Evolutionary conservation across 2,329 filamentous ascomycete genomes (phyloP), one percentile per base, ranked within the genome.

Genomic region (Chaetomium sp.): DNA sequence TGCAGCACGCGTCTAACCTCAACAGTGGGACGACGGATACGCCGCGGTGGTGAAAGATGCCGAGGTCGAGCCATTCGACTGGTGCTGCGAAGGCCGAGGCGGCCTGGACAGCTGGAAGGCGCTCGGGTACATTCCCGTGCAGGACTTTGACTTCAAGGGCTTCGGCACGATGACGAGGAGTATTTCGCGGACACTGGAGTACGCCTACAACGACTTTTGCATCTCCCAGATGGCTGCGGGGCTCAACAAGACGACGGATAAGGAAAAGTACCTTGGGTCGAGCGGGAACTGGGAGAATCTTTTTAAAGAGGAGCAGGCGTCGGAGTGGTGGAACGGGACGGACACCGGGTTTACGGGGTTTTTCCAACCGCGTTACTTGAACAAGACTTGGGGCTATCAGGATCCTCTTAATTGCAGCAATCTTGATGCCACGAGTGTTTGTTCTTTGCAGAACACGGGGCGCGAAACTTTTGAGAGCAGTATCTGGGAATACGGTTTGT

Each of bases 171-270:
- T 87, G 67, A 89, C 87, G 0, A 77, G 88, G 6, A 85, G 80
- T 59, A 79, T 91, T 33, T 89, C 84, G 1, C 77, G 88, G 6
- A 90, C 87, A 0, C 79, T 91, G 0, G 88, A 91, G 67, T 91
- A 91, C 66, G 81, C 85, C 6, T 91, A 91, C 69, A 83, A 91
- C 60, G 88, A 91, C 70, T 91, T 82, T 63, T 83, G 81, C 60
- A 84, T 88, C 54, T 75, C 82, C 0, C 74, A 82, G 47, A 79
- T 89, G 54, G 85, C 86, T 0, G 74, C 75, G 8, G 74, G 71
- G 0, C 67, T 88, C 41, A 81, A 80, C 1, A 75, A 79, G 10
- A 72, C 73, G 2, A 70, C 66, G 0, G 86, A 87, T 49, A 73
- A 76, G 32, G 74, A 79, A 50, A 85, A 79, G 64, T 90, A 89